Percentiles rank a stretch among this genome's conserved stretches.
Conservation (phyloP, 2,329 filamentous ascomycete species). For the Pseudovirgaria hyperparasitica region DNA sequence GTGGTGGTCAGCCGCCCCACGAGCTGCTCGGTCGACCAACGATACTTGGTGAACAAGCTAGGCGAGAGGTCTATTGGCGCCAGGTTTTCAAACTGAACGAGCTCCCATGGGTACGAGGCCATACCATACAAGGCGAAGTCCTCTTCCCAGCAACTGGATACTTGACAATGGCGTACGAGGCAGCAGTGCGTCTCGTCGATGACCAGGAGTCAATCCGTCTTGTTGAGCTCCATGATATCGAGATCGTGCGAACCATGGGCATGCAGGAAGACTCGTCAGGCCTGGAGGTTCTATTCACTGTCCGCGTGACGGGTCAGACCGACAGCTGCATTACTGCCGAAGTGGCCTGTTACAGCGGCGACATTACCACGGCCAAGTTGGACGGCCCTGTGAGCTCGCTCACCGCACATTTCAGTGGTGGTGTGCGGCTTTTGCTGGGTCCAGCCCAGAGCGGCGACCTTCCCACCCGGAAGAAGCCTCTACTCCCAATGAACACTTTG, state of each 20-base stretch:
- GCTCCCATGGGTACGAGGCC: constrained; percentile 3
- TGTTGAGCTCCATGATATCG: constrained; percentile 6
- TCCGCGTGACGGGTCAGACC: constrained; percentile 1
- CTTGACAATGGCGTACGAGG: constrained; percentile 22
- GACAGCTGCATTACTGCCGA: constrained; percentile 5
- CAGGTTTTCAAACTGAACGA: constrained; percentile 3
- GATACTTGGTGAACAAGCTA: too few species aligned
- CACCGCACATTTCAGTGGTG: constrained; percentile 4
- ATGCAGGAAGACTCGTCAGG: constrained; percentile 3
- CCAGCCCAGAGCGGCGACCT: background rate
- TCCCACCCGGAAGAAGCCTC: background rate
- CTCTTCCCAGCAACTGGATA: constrained; percentile 33
- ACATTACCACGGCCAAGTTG: constrained; percentile 3
- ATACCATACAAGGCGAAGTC: constrained; percentile 11
- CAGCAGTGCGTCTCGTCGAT: constrained; percentile 1
- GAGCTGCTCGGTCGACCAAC: constrained; percentile 5
- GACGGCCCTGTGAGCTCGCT: constrained; percentile 3
- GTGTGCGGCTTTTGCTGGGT: constrained; percentile 1
- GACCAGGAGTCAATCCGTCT: constrained; percentile 3
- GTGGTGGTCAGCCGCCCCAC: constrained; percentile 1
- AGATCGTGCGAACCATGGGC: constrained; percentile 4
- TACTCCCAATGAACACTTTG: constrained; percentile 1
- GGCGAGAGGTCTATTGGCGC: constrained; percentile 3
- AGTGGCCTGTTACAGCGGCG: constrained; percentile 5
- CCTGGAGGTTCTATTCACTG: constrained; percentile 1